These are phyloP conservation scores for Solanum rostratum DNA, from an alignment of 257 asterid genomes.

Conservation along the genomic window DNA sequence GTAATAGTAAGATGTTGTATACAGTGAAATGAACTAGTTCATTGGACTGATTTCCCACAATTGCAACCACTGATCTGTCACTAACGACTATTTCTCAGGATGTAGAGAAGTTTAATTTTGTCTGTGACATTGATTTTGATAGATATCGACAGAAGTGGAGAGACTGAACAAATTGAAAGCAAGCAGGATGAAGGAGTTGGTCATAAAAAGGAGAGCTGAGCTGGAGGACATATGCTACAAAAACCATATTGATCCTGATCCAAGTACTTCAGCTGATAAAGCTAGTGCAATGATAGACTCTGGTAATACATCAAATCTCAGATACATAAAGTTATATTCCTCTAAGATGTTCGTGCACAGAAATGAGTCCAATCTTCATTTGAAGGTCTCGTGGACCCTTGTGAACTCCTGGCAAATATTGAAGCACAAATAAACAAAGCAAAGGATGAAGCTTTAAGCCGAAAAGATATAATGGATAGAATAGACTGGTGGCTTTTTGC, in stretches of 20 bases:
- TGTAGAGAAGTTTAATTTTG: neutral
- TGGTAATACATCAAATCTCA: neutral
- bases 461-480: conserved; percentile 7
- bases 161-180: conserved; percentile 3
- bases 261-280: conserved; percentile 3
- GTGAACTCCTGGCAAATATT: conserved; percentile 5
- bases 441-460: conserved; percentile 5
- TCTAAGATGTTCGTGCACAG: neutral
- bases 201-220: conserved; percentile 6
- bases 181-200: conserved; percentile 11
- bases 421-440: conserved; percentile 7
- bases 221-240: conserved; percentile 8
- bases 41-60: too few species aligned
- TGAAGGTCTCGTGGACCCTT: conserved; percentile 5
- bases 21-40: too few species aligned
- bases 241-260: conserved; percentile 2
- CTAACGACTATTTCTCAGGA: neutral
- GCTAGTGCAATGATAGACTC: conserved; percentile 7
- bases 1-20: neutral
- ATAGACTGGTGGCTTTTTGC: conserved; percentile 10
- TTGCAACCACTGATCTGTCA: neutral
- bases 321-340: neutral
- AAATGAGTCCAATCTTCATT: neutral
- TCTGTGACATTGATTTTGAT: neutral
- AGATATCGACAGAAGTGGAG: conserved; percentile 8